Evolutionary conservation across 345 rosid genomes (phyloP).

Genomic region (Barbarea vulgaris): DNA sequence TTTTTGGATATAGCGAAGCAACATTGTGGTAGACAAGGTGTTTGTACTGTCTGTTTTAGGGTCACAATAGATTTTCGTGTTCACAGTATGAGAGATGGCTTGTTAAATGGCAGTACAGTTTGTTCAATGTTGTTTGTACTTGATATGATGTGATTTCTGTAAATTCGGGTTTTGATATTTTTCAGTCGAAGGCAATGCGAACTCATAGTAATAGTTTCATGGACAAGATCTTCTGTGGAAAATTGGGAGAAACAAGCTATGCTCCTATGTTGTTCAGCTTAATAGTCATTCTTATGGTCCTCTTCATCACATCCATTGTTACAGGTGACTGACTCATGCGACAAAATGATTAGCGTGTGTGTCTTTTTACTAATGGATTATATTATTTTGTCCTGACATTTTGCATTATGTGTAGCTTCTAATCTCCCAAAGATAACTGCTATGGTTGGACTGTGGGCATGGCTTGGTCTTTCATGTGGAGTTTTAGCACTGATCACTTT

Average conservation of each 20-base stretch:
- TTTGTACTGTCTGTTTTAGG: slow-evolving; percentile 16
- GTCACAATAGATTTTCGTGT: slow-evolving; percentile 7
- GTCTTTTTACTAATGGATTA: slow-evolving; percentile 10
- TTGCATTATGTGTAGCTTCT: slow-evolving; percentile 57
- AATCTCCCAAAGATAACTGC: slow-evolving; percentile 86
- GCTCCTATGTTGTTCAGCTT: slow-evolving; percentile 68
- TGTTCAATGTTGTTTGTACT: background rate
- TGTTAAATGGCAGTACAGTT: background rate
- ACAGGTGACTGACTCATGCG: slow-evolving; percentile 48
- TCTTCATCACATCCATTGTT: slow-evolving; percentile 78
- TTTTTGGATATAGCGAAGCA: background rate
- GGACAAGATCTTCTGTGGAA: slow-evolving; percentile 58
- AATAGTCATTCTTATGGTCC: slow-evolving; percentile 52
- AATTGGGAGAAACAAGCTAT: slow-evolving; percentile 60
- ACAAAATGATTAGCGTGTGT: background rate
- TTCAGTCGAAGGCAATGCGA: slow-evolving; percentile 65
- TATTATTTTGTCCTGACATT: slow-evolving; percentile 20
- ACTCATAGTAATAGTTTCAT: slow-evolving; percentile 44
- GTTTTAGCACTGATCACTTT: slow-evolving; percentile 62
- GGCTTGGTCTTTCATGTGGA: slow-evolving; percentile 68
- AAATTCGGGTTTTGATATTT: slow-evolving; percentile 15
- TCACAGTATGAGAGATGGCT: slow-evolving; percentile 14
- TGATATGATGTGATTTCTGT: slow-evolving; percentile 1
- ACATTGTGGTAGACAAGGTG: background rate
- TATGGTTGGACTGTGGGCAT: slow-evolving; percentile 81